Conservation (phyloP, 1,139 yeast genomes). For the Wickerhamiella infanticola region DNA sequence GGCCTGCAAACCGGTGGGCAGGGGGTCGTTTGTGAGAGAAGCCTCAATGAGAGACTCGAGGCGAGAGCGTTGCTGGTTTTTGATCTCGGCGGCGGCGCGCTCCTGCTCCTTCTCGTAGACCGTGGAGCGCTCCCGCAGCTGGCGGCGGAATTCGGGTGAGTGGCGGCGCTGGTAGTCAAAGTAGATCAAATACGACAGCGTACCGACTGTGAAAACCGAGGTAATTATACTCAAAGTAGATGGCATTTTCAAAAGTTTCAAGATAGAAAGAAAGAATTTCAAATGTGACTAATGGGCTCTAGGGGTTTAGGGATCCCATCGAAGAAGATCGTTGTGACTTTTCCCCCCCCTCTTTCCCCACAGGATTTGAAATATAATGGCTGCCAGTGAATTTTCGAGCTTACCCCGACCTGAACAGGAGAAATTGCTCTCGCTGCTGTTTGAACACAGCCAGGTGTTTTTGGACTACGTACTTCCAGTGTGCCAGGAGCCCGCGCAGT, state of each 20-base stretch:
- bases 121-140: constrained; percentile 44
- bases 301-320: not conserved
- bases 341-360: not conserved
- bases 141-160: constrained; percentile 64
- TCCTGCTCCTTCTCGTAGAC: constrained; percentile 41
- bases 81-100: constrained; percentile 43
- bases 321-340: not conserved
- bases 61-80: constrained; percentile 39
- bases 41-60: constrained; percentile 47
- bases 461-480: constrained; percentile 29
- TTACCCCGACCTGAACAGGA: constrained; percentile 16
- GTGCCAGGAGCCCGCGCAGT: constrained; percentile 16
- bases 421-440: constrained; percentile 38
- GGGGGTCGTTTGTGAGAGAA: constrained; percentile 54
- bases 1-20: constrained; percentile 56
- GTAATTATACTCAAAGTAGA: constrained; percentile 21
- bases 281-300: not conserved
- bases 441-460: constrained; percentile 52
- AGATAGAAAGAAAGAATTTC: not conserved
- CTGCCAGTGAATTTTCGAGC: constrained; percentile 7
- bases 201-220: constrained; percentile 21
- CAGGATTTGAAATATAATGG: not conserved
- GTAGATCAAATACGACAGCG: constrained; percentile 49
- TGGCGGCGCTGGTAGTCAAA: constrained; percentile 87
- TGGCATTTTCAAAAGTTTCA: constrained; percentile 16